Evolutionary conservation across 192 early-diverging fungal species (phyloP).

Genomic region (Backusella morwellensis): DNA sequence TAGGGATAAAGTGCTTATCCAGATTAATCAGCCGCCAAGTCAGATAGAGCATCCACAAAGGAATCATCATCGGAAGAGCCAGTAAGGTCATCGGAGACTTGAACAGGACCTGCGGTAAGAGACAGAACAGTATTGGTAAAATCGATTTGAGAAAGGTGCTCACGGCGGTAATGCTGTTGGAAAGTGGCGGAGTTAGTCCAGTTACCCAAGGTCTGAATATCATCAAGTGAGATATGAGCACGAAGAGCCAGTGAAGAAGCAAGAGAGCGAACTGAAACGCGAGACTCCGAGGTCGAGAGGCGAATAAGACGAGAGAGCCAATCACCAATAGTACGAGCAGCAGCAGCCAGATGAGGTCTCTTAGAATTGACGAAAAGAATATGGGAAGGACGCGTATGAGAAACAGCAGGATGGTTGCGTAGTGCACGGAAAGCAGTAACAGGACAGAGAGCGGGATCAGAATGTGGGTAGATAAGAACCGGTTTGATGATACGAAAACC

Average conservation of each 20-base stretch:
- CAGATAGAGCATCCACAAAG: background rate
- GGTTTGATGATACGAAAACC: no score
- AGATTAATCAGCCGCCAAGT: background rate
- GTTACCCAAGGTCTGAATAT: conserved; percentile 8
- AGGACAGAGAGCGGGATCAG: no score
- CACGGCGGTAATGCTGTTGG: conserved; percentile 4
- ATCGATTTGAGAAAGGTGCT: background rate
- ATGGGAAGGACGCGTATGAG: no score
- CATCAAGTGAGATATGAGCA: background rate
- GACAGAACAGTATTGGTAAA: background rate
- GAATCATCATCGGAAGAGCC: background rate
- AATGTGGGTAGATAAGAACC: no score
- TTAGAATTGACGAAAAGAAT: no score
- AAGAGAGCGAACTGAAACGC: background rate
- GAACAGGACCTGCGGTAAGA: background rate
- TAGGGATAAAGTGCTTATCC: background rate
- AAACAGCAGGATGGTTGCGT: no score
- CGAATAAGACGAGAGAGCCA: background rate
- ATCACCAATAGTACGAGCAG: background rate
- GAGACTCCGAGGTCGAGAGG: background rate
- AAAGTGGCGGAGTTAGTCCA: background rate
- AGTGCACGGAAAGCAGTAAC: no score
- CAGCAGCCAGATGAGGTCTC: no score
- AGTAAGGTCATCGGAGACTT: background rate
- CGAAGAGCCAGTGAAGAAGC: background rate